These are phyloP conservation scores for Lachnum nothofagi DNA, from an alignment of 2,329 filamentous ascomycete species.

Conservation along the genomic window DNA sequence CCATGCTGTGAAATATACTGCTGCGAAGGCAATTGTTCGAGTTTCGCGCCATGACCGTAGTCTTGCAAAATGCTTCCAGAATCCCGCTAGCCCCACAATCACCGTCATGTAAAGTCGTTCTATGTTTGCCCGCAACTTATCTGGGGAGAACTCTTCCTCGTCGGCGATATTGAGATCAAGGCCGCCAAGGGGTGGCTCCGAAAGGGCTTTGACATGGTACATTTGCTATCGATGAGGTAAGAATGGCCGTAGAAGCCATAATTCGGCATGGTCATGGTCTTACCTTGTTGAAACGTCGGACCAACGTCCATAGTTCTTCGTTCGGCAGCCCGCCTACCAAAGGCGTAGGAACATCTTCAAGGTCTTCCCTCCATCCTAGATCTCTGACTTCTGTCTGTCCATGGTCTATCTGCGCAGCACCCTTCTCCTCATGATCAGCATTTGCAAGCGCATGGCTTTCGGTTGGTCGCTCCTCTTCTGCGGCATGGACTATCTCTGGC, in stretches of 20 bases:
- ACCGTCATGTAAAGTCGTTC: constrained; percentile 19
- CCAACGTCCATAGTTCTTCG: constrained; percentile 55
- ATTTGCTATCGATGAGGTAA: constrained; percentile 15
- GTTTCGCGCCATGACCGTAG: constrained; percentile 21
- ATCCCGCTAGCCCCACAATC: constrained; percentile 11
- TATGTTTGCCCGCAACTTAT: constrained; percentile 19
- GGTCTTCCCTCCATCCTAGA: constrained; percentile 53
- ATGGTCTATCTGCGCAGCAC: constrained; percentile 38
- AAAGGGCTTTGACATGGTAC: constrained; percentile 22
- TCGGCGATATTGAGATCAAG: constrained; percentile 18
- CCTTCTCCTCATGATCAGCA: constrained; percentile 37
- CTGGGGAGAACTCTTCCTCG: constrained; percentile 16
- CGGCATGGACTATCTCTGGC: constrained; percentile 22
- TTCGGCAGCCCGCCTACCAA: constrained; percentile 58
- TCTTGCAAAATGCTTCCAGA: constrained; percentile 20
- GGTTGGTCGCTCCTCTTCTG: constrained; percentile 31
- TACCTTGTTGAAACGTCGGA: constrained; percentile 25
- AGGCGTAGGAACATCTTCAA: constrained; percentile 46
- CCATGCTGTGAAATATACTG: constrained; percentile 19
- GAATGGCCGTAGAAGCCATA: neutral
- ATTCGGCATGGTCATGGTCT: neutral
- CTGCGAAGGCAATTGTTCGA: constrained; percentile 17
- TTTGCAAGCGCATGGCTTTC: constrained; percentile 40
- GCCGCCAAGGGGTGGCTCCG: constrained; percentile 14
- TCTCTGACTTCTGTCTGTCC: constrained; percentile 45